phyloP scores from a whole-genome alignment of 495 filamentous ascomycete genomes.

The Neurospora sp. region DNA sequence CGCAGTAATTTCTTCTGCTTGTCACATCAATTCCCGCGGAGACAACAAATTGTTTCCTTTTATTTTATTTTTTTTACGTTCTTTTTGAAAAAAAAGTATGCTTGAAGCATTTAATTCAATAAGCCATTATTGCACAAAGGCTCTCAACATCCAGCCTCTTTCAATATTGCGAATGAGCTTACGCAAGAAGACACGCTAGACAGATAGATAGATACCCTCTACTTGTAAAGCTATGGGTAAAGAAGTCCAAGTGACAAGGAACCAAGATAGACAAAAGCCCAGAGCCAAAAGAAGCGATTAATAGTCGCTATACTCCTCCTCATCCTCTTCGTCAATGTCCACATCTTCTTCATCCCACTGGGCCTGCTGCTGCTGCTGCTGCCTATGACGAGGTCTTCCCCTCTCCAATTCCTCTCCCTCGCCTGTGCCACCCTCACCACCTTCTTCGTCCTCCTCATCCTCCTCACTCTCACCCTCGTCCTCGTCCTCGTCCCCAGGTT shows the following conservation, averaged over 20 bases:
- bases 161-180: background rate
- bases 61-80: background rate
- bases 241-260: background rate
- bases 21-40: too few species aligned
- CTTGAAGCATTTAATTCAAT: background rate
- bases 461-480: slow-evolving; percentile 11
- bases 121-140: background rate
- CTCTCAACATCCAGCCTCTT: background rate
- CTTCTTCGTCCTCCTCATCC: slow-evolving; percentile 3
- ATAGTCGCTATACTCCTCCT: slow-evolving; percentile 4
- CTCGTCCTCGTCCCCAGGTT: slow-evolving; percentile 5
- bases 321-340: background rate
- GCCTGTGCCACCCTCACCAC: background rate
- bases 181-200: background rate
- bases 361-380: background rate
- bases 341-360: background rate
- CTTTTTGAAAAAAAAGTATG: background rate
- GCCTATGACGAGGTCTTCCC: background rate
- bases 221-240: background rate
- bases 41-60: too few species aligned
- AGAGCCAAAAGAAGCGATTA: background rate
- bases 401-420: background rate
- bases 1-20: background rate
- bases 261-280: background rate
- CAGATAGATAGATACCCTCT: background rate